phyloP scores from a whole-genome alignment of 805 yeast species.

The Sungouiozyma intestinalis region DNA sequence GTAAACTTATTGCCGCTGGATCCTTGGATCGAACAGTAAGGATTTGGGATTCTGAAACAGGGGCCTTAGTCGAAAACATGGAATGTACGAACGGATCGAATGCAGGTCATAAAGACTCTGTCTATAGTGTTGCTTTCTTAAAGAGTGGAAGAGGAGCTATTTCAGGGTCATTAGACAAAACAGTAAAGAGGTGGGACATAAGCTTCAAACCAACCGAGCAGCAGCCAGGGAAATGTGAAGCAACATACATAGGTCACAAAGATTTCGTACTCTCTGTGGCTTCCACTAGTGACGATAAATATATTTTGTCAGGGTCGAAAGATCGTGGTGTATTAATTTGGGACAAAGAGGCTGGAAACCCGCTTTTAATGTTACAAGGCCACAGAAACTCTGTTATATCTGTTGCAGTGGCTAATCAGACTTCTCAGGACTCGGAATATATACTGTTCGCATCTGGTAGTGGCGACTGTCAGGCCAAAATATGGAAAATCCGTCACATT shows the following conservation, averaged over 20 bases:
- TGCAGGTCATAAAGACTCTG: slow-evolving; percentile 94
- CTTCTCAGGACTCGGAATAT: slow-evolving; percentile 43
- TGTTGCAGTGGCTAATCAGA: slow-evolving; percentile 81
- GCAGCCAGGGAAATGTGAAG: slow-evolving; percentile 74
- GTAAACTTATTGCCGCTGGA: slow-evolving; percentile 93
- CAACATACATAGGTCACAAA: slow-evolving; percentile 90
- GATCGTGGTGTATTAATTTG: slow-evolving; percentile 96
- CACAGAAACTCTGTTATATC: slow-evolving; percentile 93
- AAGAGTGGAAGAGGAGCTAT: slow-evolving; percentile 88
- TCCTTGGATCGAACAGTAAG: slow-evolving; percentile 90
- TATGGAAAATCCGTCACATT: slow-evolving; percentile 71
- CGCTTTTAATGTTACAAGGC: slow-evolving; percentile 90
- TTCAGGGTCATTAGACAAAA: slow-evolving; percentile 89
- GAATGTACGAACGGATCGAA: slow-evolving; percentile 82
- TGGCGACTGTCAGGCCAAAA: slow-evolving; percentile 95
- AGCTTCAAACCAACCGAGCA: slow-evolving; percentile 35
- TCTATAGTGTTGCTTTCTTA: slow-evolving; percentile 88
- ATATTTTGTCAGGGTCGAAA: slow-evolving; percentile 87
- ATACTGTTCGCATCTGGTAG: slow-evolving; percentile 94
- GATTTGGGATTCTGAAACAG: slow-evolving; percentile 93
- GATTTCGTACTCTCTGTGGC: slow-evolving; percentile 93
- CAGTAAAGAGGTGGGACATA: slow-evolving; percentile 92
- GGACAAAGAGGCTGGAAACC: slow-evolving; percentile 89
- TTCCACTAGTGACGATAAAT: slow-evolving; percentile 85
- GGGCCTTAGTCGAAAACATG: slow-evolving; percentile 82